Evolutionary conservation across 345 rosid genomes (phyloP), one percentile per base, ranked within the genome.

Genomic region (Jatropha curcas): DNA sequence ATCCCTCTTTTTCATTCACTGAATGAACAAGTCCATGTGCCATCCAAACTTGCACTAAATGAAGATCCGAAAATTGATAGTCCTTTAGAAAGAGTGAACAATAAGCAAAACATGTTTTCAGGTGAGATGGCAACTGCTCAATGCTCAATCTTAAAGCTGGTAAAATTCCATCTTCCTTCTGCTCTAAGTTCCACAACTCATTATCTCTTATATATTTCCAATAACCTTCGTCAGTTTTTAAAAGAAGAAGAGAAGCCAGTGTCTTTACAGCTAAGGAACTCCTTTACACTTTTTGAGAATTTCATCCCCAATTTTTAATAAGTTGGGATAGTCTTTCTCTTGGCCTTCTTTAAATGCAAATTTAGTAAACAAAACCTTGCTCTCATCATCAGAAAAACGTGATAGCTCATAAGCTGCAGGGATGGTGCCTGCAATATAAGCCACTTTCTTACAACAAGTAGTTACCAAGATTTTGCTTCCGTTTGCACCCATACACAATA

Each of bases 241-340:
- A 20, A 37, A 19, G 65, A 13, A 84, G 39, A 11, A 73, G 39
- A 11, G 75, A 4, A 1, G 72, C 87, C 30, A 84, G 1, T 1
- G 79, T 14, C n/a, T 14, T 78, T 1, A 79, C 34, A 0, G 78
- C 82, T 50, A 76, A 12, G 30, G 83, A 74, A 78, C 77, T 16
- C 81, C 79, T 0, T 53, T 50, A 2, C 87, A 84, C 35, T 81
- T 84, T 28, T 1, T 68, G 33, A 81, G 73, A 4, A 84, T 84
- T 24, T 79, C 68, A 16, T 46, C 10, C 7, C 79, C 82, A 17
- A 77, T 71, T 52, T 28, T 35, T 25, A 41, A 43, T 1, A 68
- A 58, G 11, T 71, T 43, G 7, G 62, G 70, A 48, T 22, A 43
- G 13, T 22, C 35, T 0, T 72, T 30, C 20, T 33, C 70, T 28